phyloP scores from a whole-genome alignment of 1,284 basidiomycete genomes.

The Earliella scabrosa region DNA sequence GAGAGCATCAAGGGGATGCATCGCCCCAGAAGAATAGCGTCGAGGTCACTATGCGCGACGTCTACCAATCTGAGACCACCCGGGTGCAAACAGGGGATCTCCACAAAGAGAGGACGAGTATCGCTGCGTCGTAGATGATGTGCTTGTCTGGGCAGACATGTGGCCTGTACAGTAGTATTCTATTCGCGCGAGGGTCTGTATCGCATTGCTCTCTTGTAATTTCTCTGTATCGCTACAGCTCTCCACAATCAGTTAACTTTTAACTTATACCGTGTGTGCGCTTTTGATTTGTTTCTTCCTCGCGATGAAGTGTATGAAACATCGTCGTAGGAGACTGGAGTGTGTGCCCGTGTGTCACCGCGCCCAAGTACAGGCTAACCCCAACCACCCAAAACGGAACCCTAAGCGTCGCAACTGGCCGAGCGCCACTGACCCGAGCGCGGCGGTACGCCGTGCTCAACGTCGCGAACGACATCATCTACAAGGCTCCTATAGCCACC shows the following conservation, averaged over 20 bases:
- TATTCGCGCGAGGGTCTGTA: too few relatives aligned
- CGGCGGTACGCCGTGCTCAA: not conserved
- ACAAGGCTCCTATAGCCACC: constrained; percentile 8
- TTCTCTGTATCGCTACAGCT: not conserved
- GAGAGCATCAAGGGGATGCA: not conserved
- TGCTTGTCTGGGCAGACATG: too few relatives aligned
- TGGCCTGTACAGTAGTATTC: too few relatives aligned
- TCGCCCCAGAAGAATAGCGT: not conserved
- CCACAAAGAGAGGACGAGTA: constrained; percentile 4
- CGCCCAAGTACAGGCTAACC: too few relatives aligned
- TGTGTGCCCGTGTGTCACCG: too few relatives aligned
- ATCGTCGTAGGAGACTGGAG: too few relatives aligned
- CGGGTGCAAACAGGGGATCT: constrained; percentile 23
- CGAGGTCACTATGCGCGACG: not conserved
- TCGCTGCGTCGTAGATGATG: not conserved
- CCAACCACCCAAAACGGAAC: too few relatives aligned
- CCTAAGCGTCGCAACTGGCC: not conserved
- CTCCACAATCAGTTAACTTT: too few relatives aligned
- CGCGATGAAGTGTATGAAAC: too few relatives aligned
- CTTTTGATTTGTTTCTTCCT: too few relatives aligned
- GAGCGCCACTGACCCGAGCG: not conserved
- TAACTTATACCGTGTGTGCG: too few relatives aligned
- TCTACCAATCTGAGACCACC: not conserved
- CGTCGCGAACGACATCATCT: constrained; percentile 2
- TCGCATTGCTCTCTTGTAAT: not conserved